Conservation (phyloP, 768 basidiomycete species). For the Hortiboletus flavorubellus region DNA sequence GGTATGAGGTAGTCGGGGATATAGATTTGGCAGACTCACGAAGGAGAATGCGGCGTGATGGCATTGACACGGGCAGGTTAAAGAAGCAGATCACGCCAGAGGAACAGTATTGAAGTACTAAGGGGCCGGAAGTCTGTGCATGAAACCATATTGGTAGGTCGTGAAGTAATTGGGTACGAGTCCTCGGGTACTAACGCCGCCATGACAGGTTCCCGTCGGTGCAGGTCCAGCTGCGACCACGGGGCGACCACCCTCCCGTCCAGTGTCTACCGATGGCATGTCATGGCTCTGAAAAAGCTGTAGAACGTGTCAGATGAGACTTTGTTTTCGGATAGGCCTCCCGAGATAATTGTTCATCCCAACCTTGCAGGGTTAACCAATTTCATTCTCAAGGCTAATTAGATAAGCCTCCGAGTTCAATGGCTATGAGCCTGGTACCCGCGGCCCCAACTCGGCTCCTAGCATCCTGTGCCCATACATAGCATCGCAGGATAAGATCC, state of each 20-base stretch:
- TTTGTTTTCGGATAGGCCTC: slow-evolving; percentile 12
- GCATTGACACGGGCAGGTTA: slow-evolving; percentile 28
- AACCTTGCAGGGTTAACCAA: slow-evolving; percentile 15
- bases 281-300: slow-evolving; percentile 1
- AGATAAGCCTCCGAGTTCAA: slow-evolving; percentile 31
- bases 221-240: slow-evolving; percentile 25
- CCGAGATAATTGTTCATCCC: slow-evolving; percentile 19
- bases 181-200: slow-evolving; percentile 34
- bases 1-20: slow-evolving; percentile 27
- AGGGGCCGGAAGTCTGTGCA: slow-evolving; percentile 32
- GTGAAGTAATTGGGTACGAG: slow-evolving; percentile 32
- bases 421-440: slow-evolving; percentile 16
- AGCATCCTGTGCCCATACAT: slow-evolving; percentile 14
- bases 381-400: slow-evolving; percentile 24
- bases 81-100: slow-evolving; percentile 25
- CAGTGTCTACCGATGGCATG: slow-evolving; percentile 2
- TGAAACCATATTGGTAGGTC: slow-evolving; percentile 30
- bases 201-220: slow-evolving; percentile 28
- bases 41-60: slow-evolving; percentile 30
- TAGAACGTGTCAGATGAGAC: slow-evolving; percentile 18
- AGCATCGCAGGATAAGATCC: slow-evolving; percentile 6
- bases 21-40: slow-evolving; percentile 26
- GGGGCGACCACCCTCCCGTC: slow-evolving; percentile 18
- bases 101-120: slow-evolving; percentile 16
- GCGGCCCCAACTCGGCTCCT: slow-evolving; percentile 14